phyloP scores from a whole-genome alignment of 192 early-diverging fungal species.

The Polychytrium aggregatum region DNA sequence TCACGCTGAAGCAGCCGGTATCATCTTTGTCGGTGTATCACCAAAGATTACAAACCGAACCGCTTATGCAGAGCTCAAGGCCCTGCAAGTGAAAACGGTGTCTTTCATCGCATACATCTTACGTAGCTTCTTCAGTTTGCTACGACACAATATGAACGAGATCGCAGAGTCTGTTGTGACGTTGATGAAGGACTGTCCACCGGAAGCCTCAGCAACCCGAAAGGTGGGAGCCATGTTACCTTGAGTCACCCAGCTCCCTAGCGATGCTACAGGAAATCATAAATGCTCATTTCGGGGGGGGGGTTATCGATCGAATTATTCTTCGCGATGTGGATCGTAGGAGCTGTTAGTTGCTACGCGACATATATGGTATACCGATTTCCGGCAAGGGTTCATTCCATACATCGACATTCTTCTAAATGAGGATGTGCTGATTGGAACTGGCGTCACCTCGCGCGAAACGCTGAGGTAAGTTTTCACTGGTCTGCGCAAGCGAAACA shows the following conservation, averaged over 20 bases:
- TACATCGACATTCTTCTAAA: constrained; percentile 88
- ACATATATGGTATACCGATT: constrained; percentile 88
- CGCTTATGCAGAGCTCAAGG: constrained; percentile 80
- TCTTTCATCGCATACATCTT: constrained; percentile 95
- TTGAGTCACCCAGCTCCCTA: too few relatives aligned
- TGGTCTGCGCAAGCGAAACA: too few relatives aligned
- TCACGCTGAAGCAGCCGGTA: constrained; percentile 33
- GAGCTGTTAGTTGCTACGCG: constrained; percentile 91
- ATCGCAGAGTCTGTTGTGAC: constrained; percentile 85
- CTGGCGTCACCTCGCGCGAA: constrained; percentile 85
- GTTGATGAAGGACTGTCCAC: constrained; percentile 84
- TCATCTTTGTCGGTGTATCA: constrained; percentile 68
- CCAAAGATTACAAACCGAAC: constrained; percentile 59
- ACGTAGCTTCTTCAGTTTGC: constrained; percentile 56
- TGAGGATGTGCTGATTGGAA: constrained; percentile 87
- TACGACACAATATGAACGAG: constrained; percentile 62
- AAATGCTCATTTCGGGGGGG: too few relatives aligned
- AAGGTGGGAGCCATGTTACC: constrained; percentile 64
- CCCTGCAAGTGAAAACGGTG: constrained; percentile 96
- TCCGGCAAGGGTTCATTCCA: constrained; percentile 76
- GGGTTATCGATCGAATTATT: too few relatives aligned
- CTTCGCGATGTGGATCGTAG: too few relatives aligned
- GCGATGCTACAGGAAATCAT: too few relatives aligned
- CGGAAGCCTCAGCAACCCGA: constrained; percentile 81
- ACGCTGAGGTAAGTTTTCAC: constrained; percentile 54